Base-by-base conservation (phyloP, 345 rosid genomes). In the Conringia planisiliqua region DNA sequence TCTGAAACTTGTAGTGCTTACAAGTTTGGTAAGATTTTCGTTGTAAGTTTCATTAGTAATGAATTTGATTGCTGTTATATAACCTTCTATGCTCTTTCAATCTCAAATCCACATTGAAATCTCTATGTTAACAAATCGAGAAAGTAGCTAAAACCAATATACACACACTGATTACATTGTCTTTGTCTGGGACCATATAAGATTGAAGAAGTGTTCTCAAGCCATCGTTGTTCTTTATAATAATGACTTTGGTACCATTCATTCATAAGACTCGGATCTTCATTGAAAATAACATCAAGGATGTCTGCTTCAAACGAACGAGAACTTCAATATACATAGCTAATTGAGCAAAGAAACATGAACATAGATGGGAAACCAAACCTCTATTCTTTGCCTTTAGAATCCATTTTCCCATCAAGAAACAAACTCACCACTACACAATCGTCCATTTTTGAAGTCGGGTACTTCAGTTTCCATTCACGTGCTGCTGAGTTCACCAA, bases 371-470 rank as follows among this genome's bases (percentile, higher is more conserved):
- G n/a, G n/a, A n/a, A n/a, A n/a, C n/a, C n/a, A n/a, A n/a, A n/a
- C n/a, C n/a, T n/a, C n/a, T n/a, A n/a, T n/a, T n/a, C n/a, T n/a
- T n/a, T n/a, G n/a, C n/a, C n/a, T n/a, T n/a, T n/a, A 0, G 93
- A 84, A 68, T 92, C 99, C 97, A 96, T 90, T 78, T 92, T 92
- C 47, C 97, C 97, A 50, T 96, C 96, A 59, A 96, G 79, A 82
- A 90, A 96, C 79, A 96, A 68, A 81, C 99, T 92, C 47, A 95
- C 97, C 30, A 92, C 99, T 10, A 98, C 97, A 82, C 99, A 95
- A 62, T 95, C 99, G 72, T 92, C 99, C 97, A 96, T 90, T 74
- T 92, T 96, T 3, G 99, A 96, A 60, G 98, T 96, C 7, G 96
- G 99, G 72, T 92, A 96, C 76, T 96, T 96, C 55, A 90, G 88